Conservation (phyloP, 257 asterid genomes). For the Gardenia jasminoides region DNA sequence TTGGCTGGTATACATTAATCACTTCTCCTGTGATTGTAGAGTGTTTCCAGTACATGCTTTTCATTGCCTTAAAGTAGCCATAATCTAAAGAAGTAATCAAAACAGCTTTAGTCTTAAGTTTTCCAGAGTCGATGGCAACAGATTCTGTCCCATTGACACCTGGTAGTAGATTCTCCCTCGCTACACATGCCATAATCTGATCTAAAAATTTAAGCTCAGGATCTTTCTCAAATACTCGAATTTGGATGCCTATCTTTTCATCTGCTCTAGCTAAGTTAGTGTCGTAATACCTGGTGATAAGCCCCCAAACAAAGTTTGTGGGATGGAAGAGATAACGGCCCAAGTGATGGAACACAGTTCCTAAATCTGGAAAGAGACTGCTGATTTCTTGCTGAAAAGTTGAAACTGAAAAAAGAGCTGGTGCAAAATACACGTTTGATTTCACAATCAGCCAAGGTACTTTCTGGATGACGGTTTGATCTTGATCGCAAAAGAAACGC, state of each 20-base stretch:
- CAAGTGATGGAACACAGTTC: conserved; percentile 64
- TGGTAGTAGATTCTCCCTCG: conserved; percentile 50
- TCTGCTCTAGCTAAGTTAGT: conserved; percentile 60
- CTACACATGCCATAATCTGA: conserved; percentile 55
- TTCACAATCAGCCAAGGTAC: conserved; percentile 62
- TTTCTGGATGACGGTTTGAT: conserved; percentile 45
- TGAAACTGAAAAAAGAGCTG: conserved; percentile 62
- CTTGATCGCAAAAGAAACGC: conserved; percentile 64
- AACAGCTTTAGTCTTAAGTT: conserved; percentile 39
- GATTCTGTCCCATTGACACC: conserved; percentile 26
- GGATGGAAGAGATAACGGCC: conserved; percentile 81
- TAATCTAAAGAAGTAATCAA: conserved; percentile 51
- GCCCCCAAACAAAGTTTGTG: conserved; percentile 70
- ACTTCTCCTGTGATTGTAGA: conserved; percentile 61
- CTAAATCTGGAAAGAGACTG: conserved; percentile 65
- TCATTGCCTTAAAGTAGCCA: conserved; percentile 53
- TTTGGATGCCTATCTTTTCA: conserved; percentile 61
- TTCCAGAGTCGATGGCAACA: conserved; percentile 12
- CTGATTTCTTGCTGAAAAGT: conserved; percentile 54
- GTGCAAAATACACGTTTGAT: conserved; percentile 61
- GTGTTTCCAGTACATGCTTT: conserved; percentile 58
- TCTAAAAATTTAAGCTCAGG: conserved; percentile 51
- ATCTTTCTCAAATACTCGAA: conserved; percentile 44
- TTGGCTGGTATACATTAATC: conserved; percentile 61
- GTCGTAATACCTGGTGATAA: conserved; percentile 53